A percentile compares a stretch with the other conserved stretches of the same genome.
Conservation (phyloP, 345 rosid genomes). For the Salix dunnii region DNA sequence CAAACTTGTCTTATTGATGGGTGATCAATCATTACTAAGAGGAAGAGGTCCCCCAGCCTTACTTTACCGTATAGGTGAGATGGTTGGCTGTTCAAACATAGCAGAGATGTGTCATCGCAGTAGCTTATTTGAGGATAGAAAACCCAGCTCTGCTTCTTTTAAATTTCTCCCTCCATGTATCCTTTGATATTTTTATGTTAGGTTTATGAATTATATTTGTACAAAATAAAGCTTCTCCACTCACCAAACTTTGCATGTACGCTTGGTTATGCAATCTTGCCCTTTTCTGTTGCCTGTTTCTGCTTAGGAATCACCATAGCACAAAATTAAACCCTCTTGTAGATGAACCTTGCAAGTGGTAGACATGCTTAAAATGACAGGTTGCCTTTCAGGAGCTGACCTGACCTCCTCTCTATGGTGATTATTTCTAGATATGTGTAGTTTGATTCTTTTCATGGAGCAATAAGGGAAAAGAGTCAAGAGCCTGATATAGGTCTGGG, state of each 20-base stretch:
- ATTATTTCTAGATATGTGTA: slow-evolving; percentile 2
- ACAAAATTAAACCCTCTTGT: background rate
- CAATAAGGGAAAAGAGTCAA: background rate
- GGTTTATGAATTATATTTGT: background rate
- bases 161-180: background rate
- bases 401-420: background rate
- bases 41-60: background rate
- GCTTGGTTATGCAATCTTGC: background rate
- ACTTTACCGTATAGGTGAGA: background rate
- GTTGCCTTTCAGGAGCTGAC: background rate
- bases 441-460: background rate
- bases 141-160: background rate
- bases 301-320: background rate
- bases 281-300: background rate
- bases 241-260: background rate
- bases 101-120: background rate
- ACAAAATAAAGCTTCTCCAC: background rate
- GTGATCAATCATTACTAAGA: background rate
- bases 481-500: background rate
- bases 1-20: background rate
- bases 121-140: background rate
- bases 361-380: slow-evolving; percentile 2
- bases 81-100: slow-evolving; percentile 3
- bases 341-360: background rate
- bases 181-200: background rate